Evolutionary conservation across 371 early-diverging fungal genomes (phyloP).

Genomic region (Haplosporangium sp.): DNA sequence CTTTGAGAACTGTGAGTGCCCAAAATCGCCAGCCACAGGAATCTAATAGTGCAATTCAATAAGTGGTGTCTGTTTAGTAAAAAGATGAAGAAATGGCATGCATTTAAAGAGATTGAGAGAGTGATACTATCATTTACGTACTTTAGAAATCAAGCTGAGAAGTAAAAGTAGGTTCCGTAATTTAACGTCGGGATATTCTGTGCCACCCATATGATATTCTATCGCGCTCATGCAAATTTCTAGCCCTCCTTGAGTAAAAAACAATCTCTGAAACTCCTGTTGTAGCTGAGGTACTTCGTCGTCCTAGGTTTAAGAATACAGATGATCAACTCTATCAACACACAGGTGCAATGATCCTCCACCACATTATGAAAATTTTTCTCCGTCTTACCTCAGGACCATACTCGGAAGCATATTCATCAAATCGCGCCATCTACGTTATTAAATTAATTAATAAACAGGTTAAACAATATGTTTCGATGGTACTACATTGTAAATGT

Average conservation of each 20-base stretch:
- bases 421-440: slow-evolving; percentile 29
- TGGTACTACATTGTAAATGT: neutral
- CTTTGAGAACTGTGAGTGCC: slow-evolving; percentile 2
- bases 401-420: slow-evolving; percentile 36
- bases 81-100: neutral
- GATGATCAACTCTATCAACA: neutral
- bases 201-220: slow-evolving; percentile 18
- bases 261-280: slow-evolving; percentile 32
- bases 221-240: slow-evolving; percentile 34
- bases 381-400: slow-evolving; percentile 21
- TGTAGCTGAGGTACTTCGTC: slow-evolving; percentile 41
- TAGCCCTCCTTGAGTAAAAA: slow-evolving; percentile 27
- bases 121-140: slow-evolving; percentile 7
- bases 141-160: slow-evolving; percentile 30
- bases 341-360: neutral
- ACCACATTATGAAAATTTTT: neutral
- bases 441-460: neutral
- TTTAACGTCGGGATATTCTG: slow-evolving; percentile 24
- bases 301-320: slow-evolving; percentile 11
- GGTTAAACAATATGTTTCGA: no score
- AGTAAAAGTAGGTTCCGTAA: slow-evolving; percentile 15
- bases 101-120: neutral
- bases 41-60: slow-evolving; percentile 3
- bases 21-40: slow-evolving; percentile 20
- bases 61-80: neutral